Evolutionary conservation across 495 filamentous ascomycete species (phyloP).

Genomic region (Stereocaulon alpinum): DNA sequence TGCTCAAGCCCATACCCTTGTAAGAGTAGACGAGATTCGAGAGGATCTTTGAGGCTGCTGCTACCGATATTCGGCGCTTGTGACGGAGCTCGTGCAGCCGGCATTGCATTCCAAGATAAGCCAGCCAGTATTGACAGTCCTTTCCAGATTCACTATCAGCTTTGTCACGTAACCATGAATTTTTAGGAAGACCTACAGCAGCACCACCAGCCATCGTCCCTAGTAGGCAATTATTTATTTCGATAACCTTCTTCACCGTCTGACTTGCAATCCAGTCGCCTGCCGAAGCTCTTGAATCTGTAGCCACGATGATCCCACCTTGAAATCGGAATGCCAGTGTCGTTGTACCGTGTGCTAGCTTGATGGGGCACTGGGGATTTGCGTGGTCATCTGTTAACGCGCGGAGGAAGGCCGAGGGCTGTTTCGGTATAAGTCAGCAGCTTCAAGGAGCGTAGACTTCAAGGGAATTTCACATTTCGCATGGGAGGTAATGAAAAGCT

Average conservation of each 20-base stretch:
- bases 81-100: slow-evolving; percentile 97
- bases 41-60: slow-evolving; percentile 95
- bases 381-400: slow-evolving; percentile 93
- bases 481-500: slow-evolving; percentile 93
- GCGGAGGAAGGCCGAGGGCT: slow-evolving; percentile 88
- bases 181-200: slow-evolving; percentile 49
- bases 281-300: slow-evolving; percentile 90
- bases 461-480: slow-evolving; percentile 55
- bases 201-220: slow-evolving; percentile 99
- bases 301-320: slow-evolving; percentile 95
- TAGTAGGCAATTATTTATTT: slow-evolving; percentile 79
- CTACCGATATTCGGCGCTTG: slow-evolving; percentile 96
- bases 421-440: slow-evolving; percentile 18
- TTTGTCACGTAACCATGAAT: slow-evolving; percentile 12
- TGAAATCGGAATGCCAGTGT: slow-evolving; percentile 97
- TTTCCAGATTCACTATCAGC: slow-evolving; percentile 23
- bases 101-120: slow-evolving; percentile 97
- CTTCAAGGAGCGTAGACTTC: background rate
- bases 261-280: slow-evolving; percentile 99
- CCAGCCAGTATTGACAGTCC: slow-evolving; percentile 99
- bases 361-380: slow-evolving; percentile 94
- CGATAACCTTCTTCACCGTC: slow-evolving; percentile 99
- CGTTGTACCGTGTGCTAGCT: slow-evolving; percentile 97
- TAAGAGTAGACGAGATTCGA: slow-evolving; percentile 96
- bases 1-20: slow-evolving; percentile 94